Base-by-base conservation (phyloP, 352 stramenopile genomes). In the Pythium chondricola region DNA sequence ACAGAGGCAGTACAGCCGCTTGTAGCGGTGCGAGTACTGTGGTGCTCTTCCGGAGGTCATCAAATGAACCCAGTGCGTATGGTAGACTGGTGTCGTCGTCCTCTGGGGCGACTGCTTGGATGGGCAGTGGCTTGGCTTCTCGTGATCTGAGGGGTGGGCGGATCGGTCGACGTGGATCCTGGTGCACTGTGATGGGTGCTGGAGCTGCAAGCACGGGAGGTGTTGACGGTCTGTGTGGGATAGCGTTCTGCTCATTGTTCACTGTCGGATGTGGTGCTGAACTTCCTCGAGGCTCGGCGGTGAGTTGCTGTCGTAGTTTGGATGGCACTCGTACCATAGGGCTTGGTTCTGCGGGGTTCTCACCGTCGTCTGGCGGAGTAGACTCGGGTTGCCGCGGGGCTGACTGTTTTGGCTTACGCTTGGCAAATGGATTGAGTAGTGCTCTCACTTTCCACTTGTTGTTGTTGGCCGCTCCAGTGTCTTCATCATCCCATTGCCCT, bases 361-460 rank as follows among this genome's bases (percentile, higher is more conserved):
- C 54, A 0, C 32, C 32, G 9, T 25, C 33, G 14, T 33, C 24
- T 27, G 25, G 46, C 35, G 24, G 6, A 8, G 13, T 16, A 30
- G 36, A 35, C 33, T 20, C 13, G 6, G 25, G 13, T 9, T 56
- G 47, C 20, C 20, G 30, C 6, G 25, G 6, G 14, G 31, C 33
- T 43, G 20, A 35, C 4, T 22, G 26, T 6, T 9, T 13, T 4
- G 37, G 37, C 47, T 73, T 71, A 10, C 67, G 60, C 50, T 81
- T 85, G 27, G 74, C 77, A 49, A 88, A 88, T 16, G 77, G 77
- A 57, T 88, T 81, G 17, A 78, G 53, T 11, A 88, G 56, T 10
- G 77, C 77, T 1, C 77, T 68, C n/a, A 67, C 66, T 55, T 82
- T 85, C 77, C 77, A 88, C 44, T 88, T 88, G 58, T 88, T 88